Evolutionary conservation across 371 early-diverging fungal genomes (phyloP), one percentile per base, ranked within the genome.

Genomic region (Capillidium heterosporum): DNA sequence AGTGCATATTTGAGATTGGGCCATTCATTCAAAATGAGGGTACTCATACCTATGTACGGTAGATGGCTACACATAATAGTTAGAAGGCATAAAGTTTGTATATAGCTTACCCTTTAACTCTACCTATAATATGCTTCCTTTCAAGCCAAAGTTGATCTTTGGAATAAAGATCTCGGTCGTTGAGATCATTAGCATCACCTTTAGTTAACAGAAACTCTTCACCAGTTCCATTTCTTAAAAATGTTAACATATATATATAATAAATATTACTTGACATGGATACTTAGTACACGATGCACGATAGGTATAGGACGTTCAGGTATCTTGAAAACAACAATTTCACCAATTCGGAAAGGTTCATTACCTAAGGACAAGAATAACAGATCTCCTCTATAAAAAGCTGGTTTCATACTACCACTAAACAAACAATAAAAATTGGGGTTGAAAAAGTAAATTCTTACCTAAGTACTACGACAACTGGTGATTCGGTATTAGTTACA

Each of bases 361-460:
- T 65, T 68, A 35, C 77, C 77, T 58, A 86, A 72, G 47, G 78
- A 69, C 35, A 99, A 72, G 59, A 98, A 84, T 23, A 99, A 74
- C 58, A 99, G 82, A 67, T 99, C 99, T 26, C 99, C 99, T 60
- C 96, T 76, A 59, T 88, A 76, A 67, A 98, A 98, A 24, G 95
- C 98, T 31, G 99, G 99, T 59, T 89, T 89, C 99, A 99, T 99
- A 68, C 91, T 90, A 60, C 90, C 99, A 70, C 95, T 96, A 57
- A 2, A 52, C 24, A 21, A 57, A 44, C 23, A n/a, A 10, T 17
- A 35, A 35, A 13, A 23, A 48, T 15, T 44, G 21, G 11, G 23
- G 26, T 19, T 35, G 32, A 24, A 49, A 40, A 24, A 4, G 17
- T 24, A 32, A n/a, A 39, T 31, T 29, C 1, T 44, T 67, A 81